Conservation (phyloP, 225 moss, liverwort and hornwort species). For the Takakia lepidozioides region DNA sequence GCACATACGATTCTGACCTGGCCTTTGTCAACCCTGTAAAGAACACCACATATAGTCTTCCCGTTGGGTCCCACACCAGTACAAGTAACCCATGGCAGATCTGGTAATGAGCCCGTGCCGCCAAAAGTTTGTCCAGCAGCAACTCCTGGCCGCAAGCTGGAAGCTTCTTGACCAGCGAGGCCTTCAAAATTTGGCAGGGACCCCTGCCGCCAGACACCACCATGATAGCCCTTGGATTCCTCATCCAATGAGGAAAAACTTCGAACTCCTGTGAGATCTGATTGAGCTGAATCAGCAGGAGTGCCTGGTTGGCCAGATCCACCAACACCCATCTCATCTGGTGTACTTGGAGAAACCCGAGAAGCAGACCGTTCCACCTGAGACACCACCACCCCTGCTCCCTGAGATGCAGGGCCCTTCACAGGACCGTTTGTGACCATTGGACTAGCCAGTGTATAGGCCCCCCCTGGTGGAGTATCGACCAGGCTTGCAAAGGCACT, state of each 20-base stretch:
- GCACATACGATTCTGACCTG: constrained; percentile 80
- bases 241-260: constrained; percentile 22
- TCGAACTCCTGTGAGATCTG: constrained; percentile 14
- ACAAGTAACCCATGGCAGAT: constrained; percentile 83
- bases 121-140: constrained; percentile 66
- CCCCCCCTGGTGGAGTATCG: constrained; percentile 25
- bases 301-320: constrained; percentile 5
- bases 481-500: constrained; percentile 43
- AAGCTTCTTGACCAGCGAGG: constrained; percentile 47
- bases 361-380: constrained; percentile 7
- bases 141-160: constrained; percentile 47
- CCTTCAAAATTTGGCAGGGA: constrained; percentile 46
- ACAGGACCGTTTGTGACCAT: constrained; percentile 10
- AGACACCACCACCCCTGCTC: constrained; percentile 6
- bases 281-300: constrained; percentile 4
- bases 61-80: constrained; percentile 44
- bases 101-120: constrained; percentile 61
- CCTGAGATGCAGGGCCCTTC: constrained; percentile 6
- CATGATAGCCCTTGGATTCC: constrained; percentile 16
- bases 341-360: neutral
- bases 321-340: constrained; percentile 11
- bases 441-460: constrained; percentile 4
- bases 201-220: constrained; percentile 42
- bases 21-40: constrained; percentile 68
- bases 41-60: constrained; percentile 59